Conservation (phyloP, 2,329 filamentous ascomycete genomes). For the Fusarium austroafricanum region DNA sequence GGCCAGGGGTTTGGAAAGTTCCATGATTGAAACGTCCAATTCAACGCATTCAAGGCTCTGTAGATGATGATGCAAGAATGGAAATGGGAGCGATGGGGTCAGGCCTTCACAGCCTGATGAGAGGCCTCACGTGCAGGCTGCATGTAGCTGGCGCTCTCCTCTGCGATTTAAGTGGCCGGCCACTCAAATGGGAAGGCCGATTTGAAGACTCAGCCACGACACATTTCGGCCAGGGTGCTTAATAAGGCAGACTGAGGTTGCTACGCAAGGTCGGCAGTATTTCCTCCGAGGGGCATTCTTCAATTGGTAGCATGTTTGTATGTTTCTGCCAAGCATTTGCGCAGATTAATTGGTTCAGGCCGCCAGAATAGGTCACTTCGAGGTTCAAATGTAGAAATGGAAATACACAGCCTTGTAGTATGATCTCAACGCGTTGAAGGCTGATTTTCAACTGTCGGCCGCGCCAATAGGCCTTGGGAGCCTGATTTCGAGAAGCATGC, state of each 20-base stretch:
- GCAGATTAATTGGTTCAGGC: no score
- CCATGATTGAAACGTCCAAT: not conserved
- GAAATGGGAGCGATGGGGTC: fast-evolving
- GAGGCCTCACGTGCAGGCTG: not conserved
- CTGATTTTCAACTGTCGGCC: not conserved
- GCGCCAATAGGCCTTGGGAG: not conserved
- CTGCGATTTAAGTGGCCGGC: no score
- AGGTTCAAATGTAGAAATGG: no score
- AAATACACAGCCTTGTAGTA: not conserved
- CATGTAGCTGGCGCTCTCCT: no score
- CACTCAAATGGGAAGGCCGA: fast-evolving
- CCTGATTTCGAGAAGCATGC: not conserved
- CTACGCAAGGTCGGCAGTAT: no score
- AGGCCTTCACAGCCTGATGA: not conserved
- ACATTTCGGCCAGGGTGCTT: no score
- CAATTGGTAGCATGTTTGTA: no score
- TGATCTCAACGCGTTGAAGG: not conserved
- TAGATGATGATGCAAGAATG: not conserved
- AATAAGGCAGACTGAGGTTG: no score
- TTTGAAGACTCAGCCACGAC: no score
- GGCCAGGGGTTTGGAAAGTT: not conserved
- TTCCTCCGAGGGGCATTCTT: no score
- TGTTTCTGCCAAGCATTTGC: no score
- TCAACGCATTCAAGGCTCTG: fast-evolving
- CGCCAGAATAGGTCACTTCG: no score